Evolutionary conservation across 2,329 filamentous ascomycete genomes (phyloP).

Genomic region (Diaporthe sp.): DNA sequence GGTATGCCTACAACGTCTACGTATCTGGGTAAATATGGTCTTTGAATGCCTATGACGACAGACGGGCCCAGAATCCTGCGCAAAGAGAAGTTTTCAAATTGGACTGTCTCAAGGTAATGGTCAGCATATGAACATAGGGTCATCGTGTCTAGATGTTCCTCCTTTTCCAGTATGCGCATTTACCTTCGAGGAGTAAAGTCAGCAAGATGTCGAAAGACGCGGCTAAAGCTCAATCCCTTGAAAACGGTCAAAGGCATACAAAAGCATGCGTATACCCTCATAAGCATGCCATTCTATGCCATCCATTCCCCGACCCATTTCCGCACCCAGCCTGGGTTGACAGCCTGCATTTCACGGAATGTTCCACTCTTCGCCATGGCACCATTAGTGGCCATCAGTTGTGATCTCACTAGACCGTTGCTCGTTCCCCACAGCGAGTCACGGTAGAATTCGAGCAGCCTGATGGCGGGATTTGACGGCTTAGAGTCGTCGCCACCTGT

Average conservation of each 20-base stretch:
- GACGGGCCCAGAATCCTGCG: not conserved
- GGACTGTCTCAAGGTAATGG: too few relatives aligned
- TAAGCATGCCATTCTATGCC: not conserved
- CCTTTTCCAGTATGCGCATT: too few relatives aligned
- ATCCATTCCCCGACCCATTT: conserved; percentile 53
- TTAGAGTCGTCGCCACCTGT: conserved; percentile 33
- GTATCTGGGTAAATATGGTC: not conserved
- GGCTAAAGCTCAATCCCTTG: too few relatives aligned
- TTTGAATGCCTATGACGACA: not conserved
- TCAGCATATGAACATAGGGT: too few relatives aligned
- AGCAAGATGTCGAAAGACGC: too few relatives aligned
- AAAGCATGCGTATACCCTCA: too few relatives aligned
- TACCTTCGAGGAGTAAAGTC: too few relatives aligned
- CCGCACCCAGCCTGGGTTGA: conserved; percentile 49
- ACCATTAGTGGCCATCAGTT: conserved; percentile 10
- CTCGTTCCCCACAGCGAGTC: conserved; percentile 37
- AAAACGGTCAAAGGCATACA: too few relatives aligned
- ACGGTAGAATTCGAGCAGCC: conserved; percentile 48
- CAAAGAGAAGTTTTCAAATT: too few relatives aligned
- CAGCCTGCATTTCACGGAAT: conserved; percentile 44
- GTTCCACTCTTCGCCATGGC: conserved; percentile 41
- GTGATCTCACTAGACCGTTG: conserved; percentile 6
- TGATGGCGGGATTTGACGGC: conserved; percentile 46
- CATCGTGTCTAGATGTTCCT: too few relatives aligned
- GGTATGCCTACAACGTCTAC: not conserved